Conservation (phyloP, 2,329 filamentous ascomycete species). For the Ploettnerulaceae sp. region DNA sequence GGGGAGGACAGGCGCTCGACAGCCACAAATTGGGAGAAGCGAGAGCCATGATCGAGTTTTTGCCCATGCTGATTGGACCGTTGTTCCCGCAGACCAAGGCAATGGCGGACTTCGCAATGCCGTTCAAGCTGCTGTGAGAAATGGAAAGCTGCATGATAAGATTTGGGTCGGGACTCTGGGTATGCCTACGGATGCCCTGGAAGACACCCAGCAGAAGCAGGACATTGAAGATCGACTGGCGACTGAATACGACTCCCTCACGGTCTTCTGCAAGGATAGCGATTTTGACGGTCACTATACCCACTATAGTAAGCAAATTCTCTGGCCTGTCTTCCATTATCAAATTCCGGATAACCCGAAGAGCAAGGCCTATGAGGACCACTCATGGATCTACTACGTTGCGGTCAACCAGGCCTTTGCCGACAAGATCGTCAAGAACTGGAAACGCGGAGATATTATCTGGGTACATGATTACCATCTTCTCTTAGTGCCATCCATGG, state of each 20-base stretch:
- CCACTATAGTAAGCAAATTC: conserved; percentile 95
- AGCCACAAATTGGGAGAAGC: conserved; percentile 51
- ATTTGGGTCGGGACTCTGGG: conserved; percentile 91
- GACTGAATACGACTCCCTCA: conserved; percentile 75
- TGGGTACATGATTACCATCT: conserved; percentile 98
- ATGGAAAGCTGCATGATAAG: conserved; percentile 65
- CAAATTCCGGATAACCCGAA: conserved; percentile 97
- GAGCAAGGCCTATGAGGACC: conserved; percentile 96
- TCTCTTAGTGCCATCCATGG: conserved; percentile 80
- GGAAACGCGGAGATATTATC: conserved; percentile 87
- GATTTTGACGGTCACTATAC: conserved; percentile 93
- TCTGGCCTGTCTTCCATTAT: conserved; percentile 98
- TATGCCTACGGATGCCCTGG: conserved; percentile 85
- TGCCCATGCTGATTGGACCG: conserved; percentile 73
- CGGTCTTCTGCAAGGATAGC: conserved; percentile 82
- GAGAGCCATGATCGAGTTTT: conserved; percentile 66
- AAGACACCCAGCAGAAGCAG: conserved; percentile 66
- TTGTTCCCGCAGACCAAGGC: conserved; percentile 82
- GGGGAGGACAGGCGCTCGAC: conserved; percentile 52
- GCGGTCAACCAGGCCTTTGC: conserved; percentile 91
- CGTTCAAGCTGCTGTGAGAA: conserved; percentile 68
- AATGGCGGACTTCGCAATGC: conserved; percentile 91
- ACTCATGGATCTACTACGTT: conserved; percentile 93
- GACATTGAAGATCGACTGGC: conserved; percentile 80
- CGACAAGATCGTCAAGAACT: conserved; percentile 82